phyloP scores from a whole-genome alignment of 805 yeast genomes.

The Ogataea neopini region DNA sequence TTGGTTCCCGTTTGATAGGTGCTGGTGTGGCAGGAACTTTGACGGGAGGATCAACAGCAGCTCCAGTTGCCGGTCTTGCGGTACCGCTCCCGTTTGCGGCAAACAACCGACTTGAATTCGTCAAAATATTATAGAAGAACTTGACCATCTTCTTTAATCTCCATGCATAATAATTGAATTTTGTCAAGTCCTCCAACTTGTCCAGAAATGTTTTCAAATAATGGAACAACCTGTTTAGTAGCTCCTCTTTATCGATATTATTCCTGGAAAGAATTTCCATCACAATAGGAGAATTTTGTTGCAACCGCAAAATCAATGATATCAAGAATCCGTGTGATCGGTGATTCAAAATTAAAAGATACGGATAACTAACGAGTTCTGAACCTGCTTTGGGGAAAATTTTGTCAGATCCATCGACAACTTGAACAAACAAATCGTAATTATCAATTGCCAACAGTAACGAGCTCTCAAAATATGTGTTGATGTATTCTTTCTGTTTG shows the following conservation, averaged over 20 bases:
- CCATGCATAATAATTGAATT: constrained; percentile 48
- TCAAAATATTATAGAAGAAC: constrained; percentile 37
- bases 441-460: constrained; percentile 39
- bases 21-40: not conserved
- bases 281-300: constrained; percentile 37
- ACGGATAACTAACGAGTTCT: constrained; percentile 50
- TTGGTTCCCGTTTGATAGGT: constrained; percentile 23
- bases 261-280: constrained; percentile 35
- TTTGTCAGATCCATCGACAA: constrained; percentile 31
- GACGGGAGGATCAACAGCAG: not conserved
- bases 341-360: constrained; percentile 52
- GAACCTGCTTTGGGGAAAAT: constrained; percentile 40
- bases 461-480: constrained; percentile 38
- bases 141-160: constrained; percentile 43
- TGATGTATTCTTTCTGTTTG: constrained; percentile 33
- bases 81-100: constrained; percentile 9
- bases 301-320: constrained; percentile 51
- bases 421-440: constrained; percentile 37
- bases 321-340: constrained; percentile 59
- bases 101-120: constrained; percentile 37
- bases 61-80: too few species aligned
- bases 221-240: constrained; percentile 34
- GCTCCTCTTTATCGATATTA: constrained; percentile 37
- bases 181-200: constrained; percentile 38
- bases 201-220: constrained; percentile 37